phyloP scores from a whole-genome alignment of 345 rosid genomes.

The Brassica napus region Da-Ae NC_063452.1:4120501-4121000 shows the following conservation, averaged over 20 bases:
- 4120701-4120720: constrained; percentile 94
- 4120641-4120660: constrained; percentile 78
- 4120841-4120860: constrained; percentile 68
- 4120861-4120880: constrained; percentile 87
- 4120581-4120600: constrained; percentile 44
- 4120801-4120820: constrained; percentile 41
- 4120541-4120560: not conserved
- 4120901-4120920: constrained; percentile 85
- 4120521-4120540: constrained; percentile 30
- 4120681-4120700: constrained; percentile 96
- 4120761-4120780: constrained; percentile 68
- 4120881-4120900: constrained; percentile 99
- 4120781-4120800: constrained; percentile 43
- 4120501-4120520: constrained; percentile 46
- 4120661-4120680: constrained; percentile 87
- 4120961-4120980: constrained; percentile 90
- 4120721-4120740: constrained; percentile 63
- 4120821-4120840: constrained; percentile 86
- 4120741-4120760: constrained; percentile 50
- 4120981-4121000: not conserved
- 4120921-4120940: constrained; percentile 93
- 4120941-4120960: constrained; percentile 80
- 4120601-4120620: constrained; percentile 63
- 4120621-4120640: constrained; percentile 84
- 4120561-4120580: constrained; percentile 37